Percentiles rank a stretch among this genome's conserved stretches.
Evolutionary conservation across 495 filamentous ascomycete species (phyloP).

Genomic region (Podospora comata): DNA sequence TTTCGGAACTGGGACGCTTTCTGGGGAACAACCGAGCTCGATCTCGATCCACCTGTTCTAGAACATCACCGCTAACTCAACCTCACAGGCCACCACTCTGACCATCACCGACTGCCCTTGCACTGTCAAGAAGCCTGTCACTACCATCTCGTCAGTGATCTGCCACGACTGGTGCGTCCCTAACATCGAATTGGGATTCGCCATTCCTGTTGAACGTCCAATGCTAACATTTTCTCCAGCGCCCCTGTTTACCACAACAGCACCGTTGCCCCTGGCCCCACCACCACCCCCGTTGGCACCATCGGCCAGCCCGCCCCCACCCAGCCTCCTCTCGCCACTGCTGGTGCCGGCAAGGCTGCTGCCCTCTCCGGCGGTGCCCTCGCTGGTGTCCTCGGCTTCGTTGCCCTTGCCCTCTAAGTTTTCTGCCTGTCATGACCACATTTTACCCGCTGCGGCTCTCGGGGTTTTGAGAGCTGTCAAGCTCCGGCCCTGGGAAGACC

Average conservation of each 20-base stretch:
- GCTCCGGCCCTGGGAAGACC: not conserved
- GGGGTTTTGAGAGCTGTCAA: not conserved
- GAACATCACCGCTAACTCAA: slow-evolving; percentile 10
- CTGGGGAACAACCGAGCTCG: not conserved
- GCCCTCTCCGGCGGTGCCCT: slow-evolving; percentile 68
- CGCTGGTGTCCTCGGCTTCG: slow-evolving; percentile 70
- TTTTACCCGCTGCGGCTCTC: not conserved
- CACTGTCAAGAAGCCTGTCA: slow-evolving; percentile 71
- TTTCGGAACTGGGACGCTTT: slow-evolving; percentile 1
- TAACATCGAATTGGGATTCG: slow-evolving; percentile 1
- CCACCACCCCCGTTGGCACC: slow-evolving; percentile 32
- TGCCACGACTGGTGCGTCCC: slow-evolving; percentile 62
- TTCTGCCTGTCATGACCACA: slow-evolving; percentile 8
- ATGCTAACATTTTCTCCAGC: slow-evolving; percentile 15
- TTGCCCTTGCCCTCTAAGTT: slow-evolving; percentile 73
- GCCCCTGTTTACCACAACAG: slow-evolving; percentile 33
- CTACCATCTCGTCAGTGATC: slow-evolving; percentile 58
- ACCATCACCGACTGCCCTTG: slow-evolving; percentile 77
- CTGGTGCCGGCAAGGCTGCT: slow-evolving; percentile 62
- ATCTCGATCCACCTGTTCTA: not conserved
- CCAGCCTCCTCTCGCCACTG: slow-evolving; percentile 43
- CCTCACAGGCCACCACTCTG: slow-evolving; percentile 62
- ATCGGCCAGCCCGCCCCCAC: slow-evolving; percentile 35
- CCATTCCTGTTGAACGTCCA: not conserved
- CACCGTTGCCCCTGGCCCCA: slow-evolving; percentile 33